Evolutionary conservation across 2,329 filamentous ascomycete species (phyloP), one percentile per base, ranked within the genome.

Genomic region (Penicillium italicum): DNA sequence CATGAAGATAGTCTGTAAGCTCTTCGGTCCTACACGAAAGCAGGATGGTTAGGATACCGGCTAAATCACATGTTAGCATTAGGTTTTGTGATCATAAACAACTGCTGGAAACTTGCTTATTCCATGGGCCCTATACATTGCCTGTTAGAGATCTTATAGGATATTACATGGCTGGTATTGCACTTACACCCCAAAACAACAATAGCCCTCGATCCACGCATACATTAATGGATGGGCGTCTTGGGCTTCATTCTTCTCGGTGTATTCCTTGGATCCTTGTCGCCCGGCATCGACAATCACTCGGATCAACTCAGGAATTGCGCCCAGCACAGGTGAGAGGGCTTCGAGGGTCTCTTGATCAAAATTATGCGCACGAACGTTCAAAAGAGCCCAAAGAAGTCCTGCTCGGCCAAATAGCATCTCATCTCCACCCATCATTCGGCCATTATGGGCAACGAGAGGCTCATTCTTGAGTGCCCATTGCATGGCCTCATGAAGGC

Each of bases 191-290:
- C 74, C 74, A 34, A 74, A 62, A 40, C 66, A 66, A 54, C 72
- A 75, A 46, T 69, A 60, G 3, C 61, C 67, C 55, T 72, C 69
- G 63, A 66, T 66, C 70, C 72, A 76, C 14, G 65, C 59, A 67
- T 74, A 77, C 74, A 76, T 76, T 50, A 77, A 56, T 11, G 73
- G 73, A 49, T 76, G 61, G 7, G 69, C 65, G 33, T 67, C 61
- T 33, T 66, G 44, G 3, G 66, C 55, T 36, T 70, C 71, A 51
- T 74, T 51, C 20, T 64, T 61, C n/a, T 68, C 55, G 4, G 60
- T 53, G 44, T 68, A 75, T 18, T 68, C 60, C n/a, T 57, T 59
- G 1, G 67, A 58, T 2, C 72, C 72, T 34, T 71, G 59, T 33
- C 59, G 66, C 6, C 74, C 74, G 4, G 69, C 63, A 7, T 67